A percentile compares a stretch with the other conserved stretches of the same genome.
Conservation (phyloP, 2,329 filamentous ascomycete genomes). For the Dryadomyces sulphureus region DNA sequence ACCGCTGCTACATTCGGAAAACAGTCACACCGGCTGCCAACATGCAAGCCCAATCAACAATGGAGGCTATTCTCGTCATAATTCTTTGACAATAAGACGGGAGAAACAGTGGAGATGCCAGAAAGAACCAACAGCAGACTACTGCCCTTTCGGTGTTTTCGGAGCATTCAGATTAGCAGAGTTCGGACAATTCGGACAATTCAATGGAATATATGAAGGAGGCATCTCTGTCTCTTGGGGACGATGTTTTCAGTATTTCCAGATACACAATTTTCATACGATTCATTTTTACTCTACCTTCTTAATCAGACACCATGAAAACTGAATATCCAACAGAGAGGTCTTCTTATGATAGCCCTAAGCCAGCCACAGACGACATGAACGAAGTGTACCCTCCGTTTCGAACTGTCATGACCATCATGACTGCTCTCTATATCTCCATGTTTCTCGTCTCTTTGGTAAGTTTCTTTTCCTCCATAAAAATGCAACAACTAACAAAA, state of each 20-base stretch:
- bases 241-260: neutral
- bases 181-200: neutral
- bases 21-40: no score
- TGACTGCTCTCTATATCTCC: neutral
- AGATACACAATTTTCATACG: no score
- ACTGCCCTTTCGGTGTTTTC: neutral
- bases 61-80: no score
- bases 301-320: no score
- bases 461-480: neutral
- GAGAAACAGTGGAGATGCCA: neutral
- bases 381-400: neutral
- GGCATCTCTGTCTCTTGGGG: neutral
- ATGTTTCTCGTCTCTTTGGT: conserved; percentile 1
- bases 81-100: no score
- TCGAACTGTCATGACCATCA: neutral
- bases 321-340: neutral
- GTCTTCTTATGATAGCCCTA: neutral
- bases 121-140: neutral
- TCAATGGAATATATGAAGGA: neutral
- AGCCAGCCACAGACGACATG: neutral
- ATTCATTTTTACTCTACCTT: no score
- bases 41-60: no score
- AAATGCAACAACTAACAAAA: neutral
- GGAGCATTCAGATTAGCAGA: neutral
- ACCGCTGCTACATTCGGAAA: no score